Evolutionary conservation across 2,329 filamentous ascomycete species (phyloP).

Genomic region (Penicillium brasilianum): DNA sequence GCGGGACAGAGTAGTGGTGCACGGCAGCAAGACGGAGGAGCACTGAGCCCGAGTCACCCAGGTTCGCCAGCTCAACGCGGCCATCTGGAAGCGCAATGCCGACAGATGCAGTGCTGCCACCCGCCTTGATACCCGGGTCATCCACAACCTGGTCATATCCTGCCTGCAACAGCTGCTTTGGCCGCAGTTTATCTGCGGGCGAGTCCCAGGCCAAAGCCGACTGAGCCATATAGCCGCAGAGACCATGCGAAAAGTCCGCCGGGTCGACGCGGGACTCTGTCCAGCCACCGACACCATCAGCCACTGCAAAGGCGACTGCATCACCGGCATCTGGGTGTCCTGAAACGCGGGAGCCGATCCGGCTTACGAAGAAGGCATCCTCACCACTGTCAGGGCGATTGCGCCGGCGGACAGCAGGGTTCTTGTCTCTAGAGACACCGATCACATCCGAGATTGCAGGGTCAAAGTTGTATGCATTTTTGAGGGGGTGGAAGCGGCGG

Average conservation of each 20-base stretch:
- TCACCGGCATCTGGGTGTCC: constrained; percentile 57
- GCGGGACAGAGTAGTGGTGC: constrained; percentile 78
- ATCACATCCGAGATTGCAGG: constrained; percentile 49
- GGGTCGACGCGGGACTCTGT: constrained; percentile 90
- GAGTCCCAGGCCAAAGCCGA: constrained; percentile 65
- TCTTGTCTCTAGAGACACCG: constrained; percentile 42
- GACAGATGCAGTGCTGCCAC: constrained; percentile 92
- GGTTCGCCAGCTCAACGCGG: constrained; percentile 82
- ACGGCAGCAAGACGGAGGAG: constrained; percentile 85
- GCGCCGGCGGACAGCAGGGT: constrained; percentile 62
- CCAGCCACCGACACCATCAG: constrained; percentile 96
- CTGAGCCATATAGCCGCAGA: constrained; percentile 91
- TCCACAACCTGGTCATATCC: constrained; percentile 82
- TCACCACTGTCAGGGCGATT: constrained; percentile 81
- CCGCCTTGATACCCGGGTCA: constrained; percentile 75
- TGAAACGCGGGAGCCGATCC: constrained; percentile 60
- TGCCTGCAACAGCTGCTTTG: constrained; percentile 75
- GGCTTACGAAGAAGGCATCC: constrained; percentile 92
- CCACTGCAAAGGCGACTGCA: constrained; percentile 81
- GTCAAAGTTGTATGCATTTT: constrained; percentile 75
- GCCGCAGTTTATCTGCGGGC: constrained; percentile 52
- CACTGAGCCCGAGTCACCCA: constrained; percentile 93
- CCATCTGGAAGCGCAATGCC: constrained; percentile 76
- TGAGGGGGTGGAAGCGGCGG: constrained; percentile 68
- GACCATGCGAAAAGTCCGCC: constrained; percentile 89